phyloP scores from a whole-genome alignment of 768 basidiomycete species.

The Cystobasidium onofrii region DNA sequence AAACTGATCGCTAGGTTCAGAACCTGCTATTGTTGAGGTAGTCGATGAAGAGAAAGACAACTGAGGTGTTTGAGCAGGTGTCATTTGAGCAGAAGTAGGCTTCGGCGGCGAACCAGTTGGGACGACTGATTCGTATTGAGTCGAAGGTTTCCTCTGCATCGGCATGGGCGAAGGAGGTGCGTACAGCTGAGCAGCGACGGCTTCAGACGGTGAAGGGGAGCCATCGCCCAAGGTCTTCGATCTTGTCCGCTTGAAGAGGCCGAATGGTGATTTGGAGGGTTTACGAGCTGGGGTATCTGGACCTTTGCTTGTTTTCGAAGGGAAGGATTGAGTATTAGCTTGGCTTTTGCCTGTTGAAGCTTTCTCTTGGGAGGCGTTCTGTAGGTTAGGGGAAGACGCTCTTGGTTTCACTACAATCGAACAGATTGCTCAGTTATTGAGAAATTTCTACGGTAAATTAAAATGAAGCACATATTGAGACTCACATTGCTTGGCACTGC shows the following conservation, averaged over 20 bases:
- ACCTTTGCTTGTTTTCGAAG: neutral
- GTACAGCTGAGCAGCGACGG: neutral
- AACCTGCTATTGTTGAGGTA: neutral
- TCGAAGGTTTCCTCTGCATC: neutral
- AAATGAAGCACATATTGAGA: neutral
- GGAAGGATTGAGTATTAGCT: neutral
- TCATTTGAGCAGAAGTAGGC: neutral
- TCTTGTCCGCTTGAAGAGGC: conserved; percentile 21
- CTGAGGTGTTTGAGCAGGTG: conserved; percentile 22
- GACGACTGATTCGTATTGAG: neutral
- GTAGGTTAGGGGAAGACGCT: conserved; percentile 20
- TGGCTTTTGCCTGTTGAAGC: neutral
- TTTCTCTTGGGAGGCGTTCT: neutral
- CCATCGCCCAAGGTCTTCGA: conserved; percentile 18
- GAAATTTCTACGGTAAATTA: neutral
- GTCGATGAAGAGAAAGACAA: conserved; percentile 28
- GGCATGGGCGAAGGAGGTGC: neutral
- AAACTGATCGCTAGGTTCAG: conserved; percentile 21
- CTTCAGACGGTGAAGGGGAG: neutral
- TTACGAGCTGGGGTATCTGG: neutral
- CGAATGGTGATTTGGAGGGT: conserved; percentile 21
- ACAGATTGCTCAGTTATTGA: no score
- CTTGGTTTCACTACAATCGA: conserved; percentile 4
- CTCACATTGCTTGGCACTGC: neutral
- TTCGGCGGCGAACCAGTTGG: neutral